Base-by-base conservation (phyloP, 176 grass and related monocot species). In the Phragmites australis region DNA sequence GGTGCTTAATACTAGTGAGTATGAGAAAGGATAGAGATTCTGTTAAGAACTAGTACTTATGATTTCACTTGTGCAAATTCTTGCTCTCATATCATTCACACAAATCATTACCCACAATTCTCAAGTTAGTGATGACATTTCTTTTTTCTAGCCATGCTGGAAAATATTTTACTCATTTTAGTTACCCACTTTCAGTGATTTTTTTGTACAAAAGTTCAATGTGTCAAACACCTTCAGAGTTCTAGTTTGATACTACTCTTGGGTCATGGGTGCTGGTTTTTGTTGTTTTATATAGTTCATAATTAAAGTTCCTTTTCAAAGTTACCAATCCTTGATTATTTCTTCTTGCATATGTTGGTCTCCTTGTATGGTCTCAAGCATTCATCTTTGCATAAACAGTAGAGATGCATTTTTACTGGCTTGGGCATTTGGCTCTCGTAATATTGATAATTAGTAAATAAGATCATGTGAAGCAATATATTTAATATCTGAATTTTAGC, bases 401-500 rank as follows among this genome's bases (percentile, higher is more conserved):
- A 34, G 37, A 48, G 6, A 12, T 39, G 4, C 3, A 64, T n/a
- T 77, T 71, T 82, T 87, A 64, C 59, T 79, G 14, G 13, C 2
- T 61, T 70, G 21, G 15, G 6, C 14, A 63, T 49, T 49, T 44
- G 26, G 3, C 47, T 62, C 61, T 46, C 50, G 1, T 62, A 54
- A 6, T 77, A 29, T 22, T 72, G 31, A 71, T 72, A 57, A 13
- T 82, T 45, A 34, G 55, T 43, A 39, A 54, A 51, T 83, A 58
- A 73, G 30, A 70, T 17, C 12, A 81, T 41, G 22, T 3, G 2
- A 77, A 50, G 59, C 39, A 39, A 47, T 76, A 54, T 34, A 26
- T 41, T 88, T 81, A 19, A 41, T 47, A 70, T 70, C 56, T 77
- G 46, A 49, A 85, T 48, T 80, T 76, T 56, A 72, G 19, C 50